Percentiles rank a stretch among this genome's conserved stretches.
These are phyloP conservation scores for Verticillium albo-atrum DNA, from an alignment of 2,329 filamentous ascomycete species.

Conservation along the genomic window DNA sequence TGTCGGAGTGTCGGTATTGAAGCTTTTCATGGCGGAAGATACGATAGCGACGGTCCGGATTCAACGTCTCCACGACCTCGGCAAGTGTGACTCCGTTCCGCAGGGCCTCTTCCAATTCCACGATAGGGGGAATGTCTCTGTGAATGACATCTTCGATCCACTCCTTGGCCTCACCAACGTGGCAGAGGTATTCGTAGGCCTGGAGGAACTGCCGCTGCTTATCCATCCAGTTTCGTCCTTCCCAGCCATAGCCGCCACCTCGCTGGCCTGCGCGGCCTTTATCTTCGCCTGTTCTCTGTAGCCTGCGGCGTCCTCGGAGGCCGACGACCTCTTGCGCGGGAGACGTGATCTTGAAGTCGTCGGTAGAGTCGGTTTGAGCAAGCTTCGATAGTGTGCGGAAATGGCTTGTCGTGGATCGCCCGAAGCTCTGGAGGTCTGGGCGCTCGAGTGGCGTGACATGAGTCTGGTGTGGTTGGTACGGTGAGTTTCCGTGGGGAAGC, in stretches of 20 bases:
- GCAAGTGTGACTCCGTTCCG: conserved; percentile 91
- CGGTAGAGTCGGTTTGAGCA: conserved; percentile 67
- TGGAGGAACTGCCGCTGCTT: conserved; percentile 94
- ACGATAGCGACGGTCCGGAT: conserved; percentile 68
- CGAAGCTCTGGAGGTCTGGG: conserved; percentile 75
- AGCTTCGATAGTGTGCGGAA: conserved; percentile 82
- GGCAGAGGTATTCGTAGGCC: conserved; percentile 97
- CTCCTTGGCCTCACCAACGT: conserved; percentile 97
- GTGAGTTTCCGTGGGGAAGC: conserved; percentile 23
- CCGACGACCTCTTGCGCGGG: conserved; percentile 83
- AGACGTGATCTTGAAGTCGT: conserved; percentile 76
- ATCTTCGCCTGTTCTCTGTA: conserved; percentile 62
- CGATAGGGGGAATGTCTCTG: conserved; percentile 81
- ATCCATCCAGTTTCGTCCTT: conserved; percentile 95
- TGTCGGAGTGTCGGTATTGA: conserved; percentile 95
- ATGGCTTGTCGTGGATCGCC: conserved; percentile 86
- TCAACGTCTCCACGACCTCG: conserved; percentile 85
- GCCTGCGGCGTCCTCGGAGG: conserved; percentile 73
- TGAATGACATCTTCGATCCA: conserved; percentile 95
- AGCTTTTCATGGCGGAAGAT: conserved; percentile 85
- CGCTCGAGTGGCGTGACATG: conserved; percentile 48
- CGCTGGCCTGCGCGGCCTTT: conserved; percentile 44
- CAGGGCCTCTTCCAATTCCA: conserved; percentile 88
- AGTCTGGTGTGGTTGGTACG: conserved; percentile 30
- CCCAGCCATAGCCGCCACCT: conserved; percentile 61